Evolutionary conservation across 75 land plant genomes (phyloP).

Genomic region (Pinus albicaulis): DNA sequence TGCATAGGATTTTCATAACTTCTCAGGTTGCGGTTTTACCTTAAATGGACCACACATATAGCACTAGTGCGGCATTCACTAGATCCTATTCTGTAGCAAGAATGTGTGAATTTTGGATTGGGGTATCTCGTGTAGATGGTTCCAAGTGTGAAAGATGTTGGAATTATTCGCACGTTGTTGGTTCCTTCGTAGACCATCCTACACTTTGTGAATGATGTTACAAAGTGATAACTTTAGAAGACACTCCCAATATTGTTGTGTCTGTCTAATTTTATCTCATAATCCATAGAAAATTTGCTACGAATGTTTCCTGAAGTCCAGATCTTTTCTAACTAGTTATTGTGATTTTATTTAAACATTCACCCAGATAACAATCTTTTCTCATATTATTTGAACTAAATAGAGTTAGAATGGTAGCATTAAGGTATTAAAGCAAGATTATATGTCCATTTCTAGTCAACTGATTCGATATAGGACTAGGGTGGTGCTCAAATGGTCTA

Average conservation of each 20-base stretch:
- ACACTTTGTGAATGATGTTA: slow-evolving; percentile 82
- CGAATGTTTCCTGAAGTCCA: too few relatives aligned
- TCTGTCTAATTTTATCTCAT: background rate
- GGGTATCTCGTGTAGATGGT: slow-evolving; percentile 84
- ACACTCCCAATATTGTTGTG: slow-evolving; percentile 3
- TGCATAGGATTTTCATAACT: slow-evolving; percentile 81
- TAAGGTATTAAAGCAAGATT: too few relatives aligned
- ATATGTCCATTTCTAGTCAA: too few relatives aligned
- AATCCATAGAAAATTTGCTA: too few relatives aligned
- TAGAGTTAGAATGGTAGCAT: too few relatives aligned
- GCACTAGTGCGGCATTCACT: slow-evolving; percentile 29
- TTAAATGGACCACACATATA: slow-evolving; percentile 22
- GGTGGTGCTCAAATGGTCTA: too few relatives aligned
- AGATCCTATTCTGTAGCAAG: slow-evolving; percentile 47
- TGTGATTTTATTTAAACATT: too few relatives aligned
- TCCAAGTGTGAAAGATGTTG: slow-evolving; percentile 95
- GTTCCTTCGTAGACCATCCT: slow-evolving; percentile 71
- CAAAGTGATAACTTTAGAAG: slow-evolving; percentile 30
- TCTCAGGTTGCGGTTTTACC: slow-evolving; percentile 68
- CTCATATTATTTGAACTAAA: too few relatives aligned
- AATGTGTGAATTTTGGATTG: slow-evolving; percentile 68
- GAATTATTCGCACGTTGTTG: slow-evolving; percentile 81
- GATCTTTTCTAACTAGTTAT: too few relatives aligned
- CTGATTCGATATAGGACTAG: too few relatives aligned
- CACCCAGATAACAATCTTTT: too few relatives aligned